A percentile compares a stretch with the other conserved stretches of the same genome.
Evolutionary conservation across 1,139 yeast genomes (phyloP).

Genomic region (Debaryomyces sp.): DNA sequence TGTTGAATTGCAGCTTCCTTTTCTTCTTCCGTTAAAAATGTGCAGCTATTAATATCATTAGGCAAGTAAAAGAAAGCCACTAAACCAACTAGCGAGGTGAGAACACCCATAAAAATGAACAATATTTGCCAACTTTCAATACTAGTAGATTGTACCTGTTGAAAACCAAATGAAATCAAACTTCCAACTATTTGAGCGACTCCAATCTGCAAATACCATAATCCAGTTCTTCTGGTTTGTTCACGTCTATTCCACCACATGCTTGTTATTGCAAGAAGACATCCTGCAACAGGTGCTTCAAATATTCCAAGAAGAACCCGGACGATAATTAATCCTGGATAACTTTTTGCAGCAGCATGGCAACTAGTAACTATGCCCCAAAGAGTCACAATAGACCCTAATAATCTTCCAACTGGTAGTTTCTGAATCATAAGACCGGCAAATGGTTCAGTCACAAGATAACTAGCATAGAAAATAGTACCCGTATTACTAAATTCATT

Average conservation of each 20-base stretch:
- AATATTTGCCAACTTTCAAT: conserved; percentile 35
- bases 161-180: conserved; percentile 26
- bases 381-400: conserved; percentile 23
- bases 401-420: conserved; percentile 32
- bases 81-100: conserved; percentile 30
- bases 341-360: conserved; percentile 31
- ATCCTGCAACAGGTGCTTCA: conserved; percentile 46
- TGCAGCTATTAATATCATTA: conserved; percentile 30
- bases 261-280: conserved; percentile 34
- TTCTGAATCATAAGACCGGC: conserved; percentile 45
- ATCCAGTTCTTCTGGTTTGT: conserved; percentile 24
- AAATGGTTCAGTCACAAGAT: conserved; percentile 45
- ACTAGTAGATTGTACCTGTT: conserved; percentile 15
- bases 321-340: conserved; percentile 31
- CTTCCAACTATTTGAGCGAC: conserved; percentile 31
- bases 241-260: conserved; percentile 30
- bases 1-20: conserved; percentile 8
- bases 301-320: conserved; percentile 34
- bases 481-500: conserved; percentile 60
- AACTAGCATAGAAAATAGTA: conserved; percentile 58
- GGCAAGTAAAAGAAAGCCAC: conserved; percentile 28
- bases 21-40: conserved; percentile 26
- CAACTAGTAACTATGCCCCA: conserved; percentile 35
- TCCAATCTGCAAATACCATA: conserved; percentile 36
- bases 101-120: conserved; percentile 32